Evolutionary conservation across 306 rosid genomes (phyloP), one percentile per base, ranked within the genome.

Genomic region (Aeschynomene evenia): DNA sequence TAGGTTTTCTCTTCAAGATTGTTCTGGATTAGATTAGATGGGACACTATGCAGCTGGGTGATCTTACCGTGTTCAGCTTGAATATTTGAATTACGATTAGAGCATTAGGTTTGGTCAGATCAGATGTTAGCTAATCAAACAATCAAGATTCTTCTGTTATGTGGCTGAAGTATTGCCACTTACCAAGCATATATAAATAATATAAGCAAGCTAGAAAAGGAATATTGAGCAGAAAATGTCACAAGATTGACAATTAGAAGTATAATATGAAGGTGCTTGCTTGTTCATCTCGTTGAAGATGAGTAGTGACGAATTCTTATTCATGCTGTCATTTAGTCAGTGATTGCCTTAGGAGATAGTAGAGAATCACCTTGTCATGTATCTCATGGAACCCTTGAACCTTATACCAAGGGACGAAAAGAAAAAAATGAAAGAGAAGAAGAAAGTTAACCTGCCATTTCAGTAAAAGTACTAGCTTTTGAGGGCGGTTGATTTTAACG

Each of bases 261-360:
- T 60, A 31, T 65, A 24, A 49, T 56, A 42, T 29, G 53, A 78
- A 60, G 42, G 39, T 59, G 22, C 16, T 45, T 59, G 48, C 39
- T 67, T 61, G 45, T 66, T 72, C 50, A 55, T 55, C 22, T 63
- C 63, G 55, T 61, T 46, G 60, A 51, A 66, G 59, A 42, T 20
- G 57, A 21, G 43, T 52, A 40, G 59, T 67, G 46, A 51, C 21
- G 21, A 53, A 33, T 15, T 54, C 62, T 31, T 68, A n/a, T 40
- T 59, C 34, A 5, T 43, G 29, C 54, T 36, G 40, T 67, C 43
- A 42, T 26, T 59, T 42, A 62, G 45, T 73, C 53, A 26, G 58
- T 43, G 56, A 73, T 51, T 61, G 39, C 54, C 43, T 48, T 33
- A 21, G 24, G 7, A 50, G 42, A 58, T 75, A 62, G 51, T 24